These are phyloP conservation scores for Suillus spraguei DNA, from an alignment of 768 basidiomycete species.

Conservation along the genomic window DNA sequence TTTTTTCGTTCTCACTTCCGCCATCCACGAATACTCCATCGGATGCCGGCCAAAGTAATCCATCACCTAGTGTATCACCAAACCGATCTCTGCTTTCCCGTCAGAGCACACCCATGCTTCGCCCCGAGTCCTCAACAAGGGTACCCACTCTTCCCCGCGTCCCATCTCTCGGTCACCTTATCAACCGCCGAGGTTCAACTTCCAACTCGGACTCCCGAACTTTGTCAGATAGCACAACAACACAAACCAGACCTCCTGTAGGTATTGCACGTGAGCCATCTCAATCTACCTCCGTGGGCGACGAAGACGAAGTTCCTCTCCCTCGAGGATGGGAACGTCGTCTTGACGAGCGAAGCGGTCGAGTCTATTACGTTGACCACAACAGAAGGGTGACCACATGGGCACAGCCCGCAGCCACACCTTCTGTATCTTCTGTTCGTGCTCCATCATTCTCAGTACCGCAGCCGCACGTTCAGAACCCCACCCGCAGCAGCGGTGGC, in stretches of 20 bases:
- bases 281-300: slow-evolving; percentile 30
- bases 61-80: slow-evolving; percentile 18
- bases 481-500: slow-evolving; percentile 18
- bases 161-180: slow-evolving; percentile 19
- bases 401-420: slow-evolving; percentile 50
- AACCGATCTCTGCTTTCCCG: slow-evolving; percentile 18
- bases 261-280: slow-evolving; percentile 19
- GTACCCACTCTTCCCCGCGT: slow-evolving; percentile 20
- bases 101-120: slow-evolving; percentile 29
- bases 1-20: slow-evolving; percentile 60
- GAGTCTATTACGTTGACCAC: slow-evolving; percentile 89
- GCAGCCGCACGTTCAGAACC: slow-evolving; percentile 32
- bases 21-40: slow-evolving; percentile 36
- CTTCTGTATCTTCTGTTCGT: slow-evolving; percentile 26
- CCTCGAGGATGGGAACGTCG: slow-evolving; percentile 87
- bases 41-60: slow-evolving; percentile 19
- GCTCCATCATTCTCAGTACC: slow-evolving; percentile 18
- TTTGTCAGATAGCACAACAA: slow-evolving; percentile 10
- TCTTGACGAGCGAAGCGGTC: slow-evolving; percentile 59
- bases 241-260: slow-evolving; percentile 18
- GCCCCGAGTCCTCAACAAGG: slow-evolving; percentile 20
- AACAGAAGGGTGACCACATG: slow-evolving; percentile 80
- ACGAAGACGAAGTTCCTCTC: slow-evolving; percentile 64
- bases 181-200: background rate
- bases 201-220: slow-evolving; percentile 11